Base-by-base conservation (phyloP, 192 early-diverging fungal genomes). In the Lunasporangiospora selenospora region DNA sequence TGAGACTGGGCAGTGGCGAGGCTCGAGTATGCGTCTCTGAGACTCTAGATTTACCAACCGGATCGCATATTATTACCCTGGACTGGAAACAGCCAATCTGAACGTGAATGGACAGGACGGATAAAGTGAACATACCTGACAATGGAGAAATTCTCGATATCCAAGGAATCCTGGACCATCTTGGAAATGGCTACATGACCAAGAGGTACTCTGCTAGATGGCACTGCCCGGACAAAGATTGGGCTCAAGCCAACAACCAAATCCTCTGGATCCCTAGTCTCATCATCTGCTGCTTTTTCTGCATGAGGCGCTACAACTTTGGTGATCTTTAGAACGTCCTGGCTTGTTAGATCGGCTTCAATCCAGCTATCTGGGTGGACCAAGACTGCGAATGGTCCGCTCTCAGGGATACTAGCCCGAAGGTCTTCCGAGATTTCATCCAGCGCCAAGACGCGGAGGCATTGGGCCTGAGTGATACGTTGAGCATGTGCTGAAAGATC, bases 101-200 rank as follows among this genome's bases (percentile, higher is more conserved):
- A 8, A 50, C 4, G 4, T 21, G 33, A 24, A 4, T 1, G 4
- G n/a, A 11, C 8, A 18, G 2, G 10, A 3, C 7, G 19, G 27
- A 8, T 7, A 38, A 50, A 43, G 4, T 21, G 0, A 18, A 57
- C 62, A 52, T 80, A 81, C 84, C 69, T 76, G 48, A 86, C 56
- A 42, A 83, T 80, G 5, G 75, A 75, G 75, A 80, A 86, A 40
- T 70, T 73, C 45, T 82, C 71, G 0, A 69, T 44, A 24, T 82
- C 79, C 47, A 86, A 41, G 4, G 75, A 78, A 1, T 70, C 66
- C 48, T 71, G 56, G 1, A 82, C 69, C 34, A 65, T 51, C 19
- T 71, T 69, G 15, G 71, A 78, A 9, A 86, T 53, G 6, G 56
- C 58, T 19, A 86, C 73, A 75, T 86, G 85, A 12, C 71, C 67